A percentile compares a stretch with the other conserved stretches of the same genome.
Conservation (phyloP, 163 green algal species). For the Scenedesmus sp. region DNA sequence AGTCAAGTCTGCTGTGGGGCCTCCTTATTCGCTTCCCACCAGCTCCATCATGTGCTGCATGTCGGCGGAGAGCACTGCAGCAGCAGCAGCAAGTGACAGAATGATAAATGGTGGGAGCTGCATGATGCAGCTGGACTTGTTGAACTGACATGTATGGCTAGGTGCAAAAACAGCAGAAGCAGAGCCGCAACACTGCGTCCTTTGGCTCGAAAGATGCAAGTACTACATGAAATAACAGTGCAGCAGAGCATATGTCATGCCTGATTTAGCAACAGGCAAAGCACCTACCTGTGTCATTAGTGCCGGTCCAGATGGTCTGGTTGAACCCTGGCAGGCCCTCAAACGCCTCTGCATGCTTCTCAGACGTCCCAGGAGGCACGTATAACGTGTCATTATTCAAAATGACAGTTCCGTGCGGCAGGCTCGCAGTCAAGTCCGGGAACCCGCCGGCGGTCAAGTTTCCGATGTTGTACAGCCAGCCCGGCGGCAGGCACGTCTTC, state of each 20-base stretch:
- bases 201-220: too few relatives aligned
- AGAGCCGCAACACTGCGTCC: too few relatives aligned
- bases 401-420: conserved; percentile 25
- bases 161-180: too few relatives aligned
- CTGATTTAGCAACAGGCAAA: not conserved
- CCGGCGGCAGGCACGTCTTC: not conserved
- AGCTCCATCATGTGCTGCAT: not conserved
- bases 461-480: conserved; percentile 26
- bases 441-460: conserved; percentile 30
- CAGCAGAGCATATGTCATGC: not conserved
- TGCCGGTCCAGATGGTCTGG: conserved; percentile 36
- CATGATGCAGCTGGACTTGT: too few relatives aligned
- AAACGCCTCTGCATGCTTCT: conserved; percentile 3
- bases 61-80: not conserved
- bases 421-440: not conserved
- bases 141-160: too few relatives aligned
- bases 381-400: conserved; percentile 27
- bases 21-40: not conserved
- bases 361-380: not conserved
- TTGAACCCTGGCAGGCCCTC: conserved; percentile 4
- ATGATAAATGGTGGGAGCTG: too few relatives aligned
- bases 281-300: not conserved
- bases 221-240: too few relatives aligned
- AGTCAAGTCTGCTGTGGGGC: not conserved
- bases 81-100: too few relatives aligned